phyloP scores from a whole-genome alignment of 2,329 filamentous ascomycete genomes.

The Botrytis tulipae region DNA sequence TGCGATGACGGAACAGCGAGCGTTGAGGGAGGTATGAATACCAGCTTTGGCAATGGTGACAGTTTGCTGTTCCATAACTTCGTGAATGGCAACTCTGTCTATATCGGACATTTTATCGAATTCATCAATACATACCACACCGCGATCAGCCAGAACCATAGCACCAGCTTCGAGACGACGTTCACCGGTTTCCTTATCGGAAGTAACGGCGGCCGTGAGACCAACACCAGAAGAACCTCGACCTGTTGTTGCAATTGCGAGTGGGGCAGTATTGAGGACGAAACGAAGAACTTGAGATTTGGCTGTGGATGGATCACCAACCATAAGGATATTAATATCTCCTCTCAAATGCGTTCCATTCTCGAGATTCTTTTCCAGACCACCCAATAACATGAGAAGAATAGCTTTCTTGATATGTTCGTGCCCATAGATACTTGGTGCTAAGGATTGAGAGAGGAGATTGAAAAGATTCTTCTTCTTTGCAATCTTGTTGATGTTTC shows the following conservation, averaged over 20 bases:
- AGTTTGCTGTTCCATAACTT: conserved; percentile 99
- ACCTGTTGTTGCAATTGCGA: conserved; percentile 96
- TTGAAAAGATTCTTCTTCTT: conserved; percentile 95
- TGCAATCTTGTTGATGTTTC: conserved; percentile 96
- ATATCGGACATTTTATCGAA: conserved; percentile 99
- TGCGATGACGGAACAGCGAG: conserved; percentile 92
- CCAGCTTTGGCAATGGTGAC: conserved; percentile 98
- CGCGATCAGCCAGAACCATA: conserved; percentile 96
- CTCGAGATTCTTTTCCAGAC: conserved; percentile 97
- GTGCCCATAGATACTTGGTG: conserved; percentile 94
- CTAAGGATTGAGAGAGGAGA: conserved; percentile 86
- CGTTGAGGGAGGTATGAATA: conserved; percentile 96
- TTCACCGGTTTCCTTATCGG: conserved; percentile 96
- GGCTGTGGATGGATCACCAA: conserved; percentile 95
- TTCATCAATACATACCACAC: conserved; percentile 98
- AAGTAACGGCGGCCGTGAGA: conserved; percentile 93
- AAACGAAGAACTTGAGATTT: conserved; percentile 98
- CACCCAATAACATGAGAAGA: conserved; percentile 87
- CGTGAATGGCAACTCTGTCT: conserved; percentile 96
- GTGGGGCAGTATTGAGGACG: conserved; percentile 91
- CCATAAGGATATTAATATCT: conserved; percentile 99
- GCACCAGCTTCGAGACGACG: conserved; percentile 92
- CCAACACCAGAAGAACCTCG: conserved; percentile 95
- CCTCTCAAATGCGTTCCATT: conserved; percentile 97
- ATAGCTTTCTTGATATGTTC: conserved; percentile 98